phyloP scores from a whole-genome alignment of 345 rosid species.

The Aquilaria sinensis region DNA sequence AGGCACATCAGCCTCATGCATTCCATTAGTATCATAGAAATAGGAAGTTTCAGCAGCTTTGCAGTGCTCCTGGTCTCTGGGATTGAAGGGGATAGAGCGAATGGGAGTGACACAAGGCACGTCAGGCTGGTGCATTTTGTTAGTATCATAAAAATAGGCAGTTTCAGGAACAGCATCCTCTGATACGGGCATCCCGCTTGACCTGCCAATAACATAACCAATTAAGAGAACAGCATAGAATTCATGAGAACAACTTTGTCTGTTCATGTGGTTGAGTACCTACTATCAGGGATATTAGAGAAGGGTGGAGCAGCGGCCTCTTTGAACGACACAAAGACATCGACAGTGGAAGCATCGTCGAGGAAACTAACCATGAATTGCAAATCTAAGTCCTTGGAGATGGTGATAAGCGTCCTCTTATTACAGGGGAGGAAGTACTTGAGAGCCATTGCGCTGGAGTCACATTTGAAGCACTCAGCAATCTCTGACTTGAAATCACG shows the following conservation, averaged over 20 bases:
- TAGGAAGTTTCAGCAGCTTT: not conserved
- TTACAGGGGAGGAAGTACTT: constrained; percentile 90
- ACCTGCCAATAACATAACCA: too few relatives aligned
- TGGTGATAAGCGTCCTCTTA: constrained; percentile 69
- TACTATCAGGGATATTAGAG: constrained; percentile 80
- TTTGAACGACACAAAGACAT: constrained; percentile 59
- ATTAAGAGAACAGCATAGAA: constrained; percentile 8
- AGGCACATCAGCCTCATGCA: constrained; percentile 11
- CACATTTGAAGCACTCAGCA: constrained; percentile 57
- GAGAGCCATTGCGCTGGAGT: constrained; percentile 35
- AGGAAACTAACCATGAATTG: constrained; percentile 64
- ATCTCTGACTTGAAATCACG: constrained; percentile 57
- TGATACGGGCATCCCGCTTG: too few relatives aligned
- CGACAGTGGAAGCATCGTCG: constrained; percentile 41
- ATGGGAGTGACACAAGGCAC: too few relatives aligned
- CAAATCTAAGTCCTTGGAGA: constrained; percentile 66
- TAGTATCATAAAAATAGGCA: too few relatives aligned
- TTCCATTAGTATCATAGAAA: too few relatives aligned
- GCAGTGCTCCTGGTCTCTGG: not conserved
- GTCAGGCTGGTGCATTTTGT: not conserved
- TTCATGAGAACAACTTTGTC: constrained; percentile 7
- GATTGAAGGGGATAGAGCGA: too few relatives aligned
- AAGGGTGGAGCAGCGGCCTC: constrained; percentile 47
- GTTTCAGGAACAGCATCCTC: too few relatives aligned
- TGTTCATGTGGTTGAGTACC: constrained; percentile 31